Base-by-base conservation (phyloP, 2,329 filamentous ascomycete genomes). In the Ophiocordyceps sinensis region DNA sequence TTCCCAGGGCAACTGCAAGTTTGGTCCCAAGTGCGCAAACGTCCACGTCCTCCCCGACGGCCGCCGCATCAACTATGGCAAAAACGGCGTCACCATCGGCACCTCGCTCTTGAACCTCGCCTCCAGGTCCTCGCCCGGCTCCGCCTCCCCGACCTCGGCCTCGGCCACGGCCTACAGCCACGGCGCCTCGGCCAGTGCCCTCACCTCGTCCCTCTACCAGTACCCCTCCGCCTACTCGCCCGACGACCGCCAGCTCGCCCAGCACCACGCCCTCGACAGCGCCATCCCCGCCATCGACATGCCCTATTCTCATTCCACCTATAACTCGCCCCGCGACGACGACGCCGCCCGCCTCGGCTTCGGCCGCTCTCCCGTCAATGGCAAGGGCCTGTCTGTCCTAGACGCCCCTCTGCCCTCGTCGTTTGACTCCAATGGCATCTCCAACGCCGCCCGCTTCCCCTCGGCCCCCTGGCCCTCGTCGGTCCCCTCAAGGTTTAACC, bases 11-110 rank as follows among this genome's bases (percentile, higher is more conserved):
- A 95, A 95, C 64, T 98, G 91, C 78, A 96, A 96, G 63, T 98
- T 96, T 60, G 91, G 91, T 47, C 84, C 86, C 48, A 96, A 96
- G 65, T 98, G 91, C 70, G 89, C 89, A 56, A 85, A 96, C 57
- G 85, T 93, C 49, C 91, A 98, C 63, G 83, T 96, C 54, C 79
- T 95, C 38, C 87, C 88, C 51, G 88, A 96, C 62, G 91, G 91
- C 45, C 80, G 86, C 53, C 78, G 89, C 57, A 85, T 96, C 58
- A 95, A 95, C 63, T 81, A 81, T 53, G 71, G 75, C 53, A 79
- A 78, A 57, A 76, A 76, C 54, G 75, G 75, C 66, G 83, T 71
- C 67, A 82, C 69, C 45, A 77, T 75, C 61, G 77, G 66, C 56
- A 70, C 59, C 59, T 62, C 67, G 41, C 66, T 70, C 40, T 60